A percentile compares a stretch with the other conserved stretches of the same genome.
These are phyloP conservation scores for Mimosa bimucronata DNA, from an alignment of 306 rosid species.

Conservation along the genomic window DNA sequence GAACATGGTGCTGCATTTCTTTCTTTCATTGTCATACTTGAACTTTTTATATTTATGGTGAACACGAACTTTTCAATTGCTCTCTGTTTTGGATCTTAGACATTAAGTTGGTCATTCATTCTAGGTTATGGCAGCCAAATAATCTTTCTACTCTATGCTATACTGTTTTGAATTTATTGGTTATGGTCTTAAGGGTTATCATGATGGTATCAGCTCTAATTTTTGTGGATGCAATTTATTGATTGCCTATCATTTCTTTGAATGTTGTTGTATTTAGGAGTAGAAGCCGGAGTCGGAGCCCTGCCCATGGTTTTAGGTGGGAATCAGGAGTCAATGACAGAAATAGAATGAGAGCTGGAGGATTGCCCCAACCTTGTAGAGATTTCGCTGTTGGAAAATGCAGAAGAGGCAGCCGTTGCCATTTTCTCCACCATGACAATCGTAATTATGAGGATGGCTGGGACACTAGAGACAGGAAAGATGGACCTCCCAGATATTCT, in stretches of 20 bases:
- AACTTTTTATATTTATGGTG: constrained; percentile 2
- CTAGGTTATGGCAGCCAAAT: neutral
- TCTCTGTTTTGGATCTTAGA: constrained; percentile 14
- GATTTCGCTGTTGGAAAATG: constrained; percentile 87
- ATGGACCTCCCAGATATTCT: constrained; percentile 65
- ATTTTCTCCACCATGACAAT: constrained; percentile 71
- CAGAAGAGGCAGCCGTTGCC: constrained; percentile 82
- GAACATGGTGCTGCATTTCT: neutral
- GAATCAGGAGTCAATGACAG: constrained; percentile 73
- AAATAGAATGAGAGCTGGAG: constrained; percentile 67
- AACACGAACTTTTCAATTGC: constrained; percentile 15
- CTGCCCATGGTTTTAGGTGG: constrained; percentile 60
- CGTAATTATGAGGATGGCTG: constrained; percentile 70
- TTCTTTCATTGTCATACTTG: constrained; percentile 3
- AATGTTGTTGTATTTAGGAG: constrained; percentile 44
- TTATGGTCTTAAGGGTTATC: constrained; percentile 7
- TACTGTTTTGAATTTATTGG: constrained; percentile 17
- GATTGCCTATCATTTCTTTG: constrained; percentile 36
- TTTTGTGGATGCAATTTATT: constrained; percentile 37
- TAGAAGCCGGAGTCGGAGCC: constrained; percentile 47
- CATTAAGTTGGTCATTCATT: constrained; percentile 17
- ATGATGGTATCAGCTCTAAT: constrained; percentile 11
- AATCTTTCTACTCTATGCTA: neutral
- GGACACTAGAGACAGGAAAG: constrained; percentile 78
- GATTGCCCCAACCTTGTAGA: constrained; percentile 66